Evolutionary conservation across 345 rosid genomes (phyloP), one percentile per base, ranked within the genome.

Genomic region (Sonneratia alba): DNA sequence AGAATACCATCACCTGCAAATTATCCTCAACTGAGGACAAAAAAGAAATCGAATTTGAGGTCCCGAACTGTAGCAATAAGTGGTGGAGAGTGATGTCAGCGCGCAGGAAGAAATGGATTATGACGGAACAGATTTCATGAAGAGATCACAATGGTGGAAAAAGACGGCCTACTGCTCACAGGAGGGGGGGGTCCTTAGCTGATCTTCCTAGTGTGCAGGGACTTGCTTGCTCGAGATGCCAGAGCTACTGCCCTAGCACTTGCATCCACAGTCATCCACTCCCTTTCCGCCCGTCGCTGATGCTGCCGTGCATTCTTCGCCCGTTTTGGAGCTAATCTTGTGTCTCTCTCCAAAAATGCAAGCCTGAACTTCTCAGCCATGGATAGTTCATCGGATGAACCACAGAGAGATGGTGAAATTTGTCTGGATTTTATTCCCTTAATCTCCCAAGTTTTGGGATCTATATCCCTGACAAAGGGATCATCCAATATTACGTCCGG

Each of bases 231-330:
- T 77, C 77, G 71, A 15, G 95, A 77, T 65, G 96, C 95, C 70
- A 87, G 70, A 68, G 82, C 88, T 64, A 87, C 76, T 18, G 91
- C 89, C 86, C 86, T 90, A 38, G 89, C 91, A 67, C 75, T 69
- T 47, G 91, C 72, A 73, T 77, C 85, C 67, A 77, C 78, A 83
- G 68, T 78, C 85, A 84, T 75, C 91, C 91, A 85, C 72, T 90
- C 91, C 80, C 85, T 88, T 79, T 94, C 95, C 27, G 88, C 91
- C 42, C 96, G 89, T 15, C 96, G 87, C 74, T 87, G 89, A 75
- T 78, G 97, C 49, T 91, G 98, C 77, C 96, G 87, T 19, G 89
- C 85, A 34, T 94, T 94, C 81, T 91, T 91, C 0, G 97, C 97
- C 53, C 95, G 90, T 77, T 94, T 94, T n/a, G 92, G 96, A 48